These are phyloP conservation scores for Debaryomycetaceae sp. DNA, from an alignment of 1,139 yeast species.

Conservation along the genomic window DNA sequence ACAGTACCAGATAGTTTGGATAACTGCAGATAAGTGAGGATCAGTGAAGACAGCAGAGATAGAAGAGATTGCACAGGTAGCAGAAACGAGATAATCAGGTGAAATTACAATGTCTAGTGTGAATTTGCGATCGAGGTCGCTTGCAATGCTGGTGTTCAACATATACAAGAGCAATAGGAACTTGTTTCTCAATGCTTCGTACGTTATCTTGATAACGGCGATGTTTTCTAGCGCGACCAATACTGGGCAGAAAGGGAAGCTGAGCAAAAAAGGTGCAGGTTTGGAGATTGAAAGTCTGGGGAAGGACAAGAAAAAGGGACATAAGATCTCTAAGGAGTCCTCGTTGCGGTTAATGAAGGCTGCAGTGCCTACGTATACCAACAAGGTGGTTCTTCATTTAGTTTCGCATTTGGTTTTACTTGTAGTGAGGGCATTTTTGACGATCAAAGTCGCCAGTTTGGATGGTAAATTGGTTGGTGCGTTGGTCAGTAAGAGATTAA, in stretches of 20 bases:
- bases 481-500: constrained; percentile 68
- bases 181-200: constrained; percentile 47
- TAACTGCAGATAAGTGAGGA: not conserved
- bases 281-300: constrained; percentile 3
- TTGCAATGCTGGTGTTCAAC: constrained; percentile 18
- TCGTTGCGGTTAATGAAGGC: constrained; percentile 32
- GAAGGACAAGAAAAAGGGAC: constrained; percentile 16
- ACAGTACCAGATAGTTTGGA: not conserved
- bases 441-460: constrained; percentile 79
- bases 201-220: constrained; percentile 43
- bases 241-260: constrained; percentile 14
- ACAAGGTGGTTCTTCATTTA: constrained; percentile 41
- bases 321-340: constrained; percentile 34
- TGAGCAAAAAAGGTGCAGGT: constrained; percentile 7
- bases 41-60: too few species aligned
- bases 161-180: constrained; percentile 47
- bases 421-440: constrained; percentile 66
- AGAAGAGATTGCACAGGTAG: too few species aligned
- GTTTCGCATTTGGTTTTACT: constrained; percentile 59
- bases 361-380: constrained; percentile 34
- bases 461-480: constrained; percentile 88
- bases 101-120: not conserved
- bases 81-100: too few species aligned
- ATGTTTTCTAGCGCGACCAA: constrained; percentile 46
- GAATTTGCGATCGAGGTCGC: not conserved